A percentile compares a stretch with the other conserved stretches of the same genome.
Conservation (phyloP, 306 rosid species). For the Trifolium subterraneum region DNA sequence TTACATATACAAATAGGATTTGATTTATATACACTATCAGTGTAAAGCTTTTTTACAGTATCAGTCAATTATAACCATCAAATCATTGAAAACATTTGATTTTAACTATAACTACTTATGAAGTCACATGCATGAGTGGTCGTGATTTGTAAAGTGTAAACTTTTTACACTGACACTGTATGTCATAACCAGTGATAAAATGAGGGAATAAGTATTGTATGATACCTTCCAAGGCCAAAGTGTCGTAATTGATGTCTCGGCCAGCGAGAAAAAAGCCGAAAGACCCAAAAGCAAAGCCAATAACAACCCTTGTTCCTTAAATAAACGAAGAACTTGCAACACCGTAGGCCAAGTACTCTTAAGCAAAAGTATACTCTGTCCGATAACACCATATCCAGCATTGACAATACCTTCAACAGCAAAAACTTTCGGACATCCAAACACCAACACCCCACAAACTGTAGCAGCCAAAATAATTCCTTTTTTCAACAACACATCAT, state of each 20-base stretch:
- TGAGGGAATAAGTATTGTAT: background rate
- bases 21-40: too few relatives aligned
- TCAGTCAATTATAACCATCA: too few relatives aligned
- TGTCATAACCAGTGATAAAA: background rate
- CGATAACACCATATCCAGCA: conserved; percentile 76
- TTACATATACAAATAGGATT: background rate
- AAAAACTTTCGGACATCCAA: conserved; percentile 66
- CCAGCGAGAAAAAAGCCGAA: conserved; percentile 99
- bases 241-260: conserved; percentile 97
- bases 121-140: too few relatives aligned
- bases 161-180: too few relatives aligned
- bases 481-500: conserved; percentile 53
- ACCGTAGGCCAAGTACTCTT: conserved; percentile 88
- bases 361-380: conserved; percentile 70
- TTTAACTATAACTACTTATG: too few relatives aligned
- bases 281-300: conserved; percentile 87
- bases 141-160: too few relatives aligned
- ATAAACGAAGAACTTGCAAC: conserved; percentile 67
- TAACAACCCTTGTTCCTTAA: conserved; percentile 92
- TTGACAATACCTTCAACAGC: conserved; percentile 71
- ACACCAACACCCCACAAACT: conserved; percentile 67
- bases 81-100: too few relatives aligned
- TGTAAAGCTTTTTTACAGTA: too few relatives aligned
- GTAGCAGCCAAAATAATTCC: conserved; percentile 73
- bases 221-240: conserved; percentile 99